phyloP scores from a whole-genome alignment of 306 rosid species.

The Cicer yamashitae region DNA sequence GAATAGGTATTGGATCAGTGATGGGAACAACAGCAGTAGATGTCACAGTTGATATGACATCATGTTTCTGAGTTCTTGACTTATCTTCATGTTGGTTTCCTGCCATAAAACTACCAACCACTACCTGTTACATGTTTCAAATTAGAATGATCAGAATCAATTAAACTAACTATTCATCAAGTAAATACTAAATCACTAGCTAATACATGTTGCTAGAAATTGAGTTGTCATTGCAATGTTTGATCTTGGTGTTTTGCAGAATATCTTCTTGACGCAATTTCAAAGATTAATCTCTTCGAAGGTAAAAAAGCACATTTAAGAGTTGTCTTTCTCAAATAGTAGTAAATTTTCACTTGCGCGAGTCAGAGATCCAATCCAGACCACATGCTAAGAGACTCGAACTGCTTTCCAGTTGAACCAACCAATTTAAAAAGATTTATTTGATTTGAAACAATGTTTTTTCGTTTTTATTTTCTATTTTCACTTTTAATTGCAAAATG shows the following conservation, averaged over 20 bases:
- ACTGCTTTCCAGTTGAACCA: background rate
- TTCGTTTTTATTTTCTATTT: background rate
- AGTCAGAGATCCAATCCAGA: background rate
- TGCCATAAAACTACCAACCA: constrained; percentile 92
- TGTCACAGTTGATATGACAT: constrained; percentile 48
- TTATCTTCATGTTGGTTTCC: constrained; percentile 93
- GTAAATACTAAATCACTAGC: constrained; percentile 13
- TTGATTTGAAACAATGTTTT: background rate
- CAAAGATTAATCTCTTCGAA: background rate
- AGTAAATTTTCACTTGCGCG: background rate
- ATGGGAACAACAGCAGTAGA: constrained; percentile 69
- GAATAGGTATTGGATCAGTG: constrained; percentile 64
- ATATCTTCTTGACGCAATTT: background rate
- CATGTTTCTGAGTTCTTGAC: constrained; percentile 78
- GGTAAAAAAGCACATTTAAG: background rate
- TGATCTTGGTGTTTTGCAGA: background rate
- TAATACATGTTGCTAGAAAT: constrained; percentile 9
- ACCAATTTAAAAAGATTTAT: background rate
- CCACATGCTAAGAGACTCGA: background rate
- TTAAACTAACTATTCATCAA: constrained; percentile 8
- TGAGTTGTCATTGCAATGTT: background rate
- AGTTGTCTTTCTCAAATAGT: background rate
- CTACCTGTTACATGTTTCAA: constrained; percentile 62
- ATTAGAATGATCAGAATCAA: constrained; percentile 24
- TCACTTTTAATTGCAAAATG: background rate